Percentiles rank a stretch among this genome's conserved stretches.
Evolutionary conservation across 2,329 filamentous ascomycete genomes (phyloP).

Genomic region (Botrytis cinerea): DNA sequence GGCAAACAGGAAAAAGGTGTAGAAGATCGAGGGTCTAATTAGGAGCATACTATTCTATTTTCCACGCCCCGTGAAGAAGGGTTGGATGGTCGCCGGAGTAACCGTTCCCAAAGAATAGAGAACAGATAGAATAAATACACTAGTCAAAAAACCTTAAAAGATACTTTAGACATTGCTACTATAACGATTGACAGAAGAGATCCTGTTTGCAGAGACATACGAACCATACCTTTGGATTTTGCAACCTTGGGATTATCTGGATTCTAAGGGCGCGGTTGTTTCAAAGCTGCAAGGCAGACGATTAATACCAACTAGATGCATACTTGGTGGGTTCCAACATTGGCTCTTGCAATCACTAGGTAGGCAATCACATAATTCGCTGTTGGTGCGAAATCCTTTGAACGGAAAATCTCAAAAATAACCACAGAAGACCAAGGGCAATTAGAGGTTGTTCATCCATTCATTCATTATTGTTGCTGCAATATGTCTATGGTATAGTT

Average conservation of each 20-base stretch:
- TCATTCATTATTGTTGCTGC: slow-evolving; percentile 31
- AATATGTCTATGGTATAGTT: slow-evolving; percentile 42
- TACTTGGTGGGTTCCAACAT: not conserved
- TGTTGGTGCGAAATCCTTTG: too few species aligned
- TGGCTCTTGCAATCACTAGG: not conserved
- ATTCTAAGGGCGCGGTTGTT: not conserved
- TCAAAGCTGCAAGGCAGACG: not conserved
- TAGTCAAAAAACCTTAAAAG: not conserved
- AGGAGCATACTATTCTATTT: not conserved
- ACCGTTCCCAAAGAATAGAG: not conserved
- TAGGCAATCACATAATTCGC: not conserved
- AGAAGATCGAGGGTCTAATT: not conserved
- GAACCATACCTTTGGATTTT: not conserved
- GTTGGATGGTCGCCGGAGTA: not conserved
- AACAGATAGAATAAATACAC: not conserved
- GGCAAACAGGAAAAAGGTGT: not conserved
- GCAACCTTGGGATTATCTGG: not conserved
- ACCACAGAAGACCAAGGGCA: slow-evolving; percentile 7
- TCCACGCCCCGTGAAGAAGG: not conserved
- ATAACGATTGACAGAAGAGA: not conserved
- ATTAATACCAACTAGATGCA: not conserved
- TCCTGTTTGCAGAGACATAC: not conserved
- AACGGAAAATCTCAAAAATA: not conserved
- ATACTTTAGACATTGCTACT: not conserved
- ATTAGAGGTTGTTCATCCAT: slow-evolving; percentile 24